A percentile compares a stretch with the other conserved stretches of the same genome.
phyloP scores from a whole-genome alignment of 192 early-diverging fungal species.

The Backusella circina region DNA sequence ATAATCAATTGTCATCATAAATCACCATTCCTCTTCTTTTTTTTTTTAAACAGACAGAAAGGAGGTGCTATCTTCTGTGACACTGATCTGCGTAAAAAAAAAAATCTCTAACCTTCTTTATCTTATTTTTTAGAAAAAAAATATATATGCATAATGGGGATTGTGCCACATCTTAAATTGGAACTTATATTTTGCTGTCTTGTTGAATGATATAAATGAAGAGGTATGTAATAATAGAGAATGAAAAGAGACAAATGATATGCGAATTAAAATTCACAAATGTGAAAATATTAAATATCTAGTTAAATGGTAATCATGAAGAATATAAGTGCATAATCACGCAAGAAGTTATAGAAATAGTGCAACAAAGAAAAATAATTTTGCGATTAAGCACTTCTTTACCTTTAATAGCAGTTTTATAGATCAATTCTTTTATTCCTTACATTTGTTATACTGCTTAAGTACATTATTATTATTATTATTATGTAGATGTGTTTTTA shows the following conservation, averaged over 20 bases:
- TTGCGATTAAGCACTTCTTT: background rate
- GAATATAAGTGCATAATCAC: background rate
- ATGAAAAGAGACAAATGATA: background rate
- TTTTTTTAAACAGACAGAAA: background rate
- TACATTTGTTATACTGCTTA: background rate
- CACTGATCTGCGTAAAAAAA: background rate
- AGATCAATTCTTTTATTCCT: background rate
- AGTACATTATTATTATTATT: background rate
- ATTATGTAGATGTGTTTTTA: background rate
- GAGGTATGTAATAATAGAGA: background rate
- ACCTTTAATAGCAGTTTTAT: background rate
- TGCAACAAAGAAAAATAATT: background rate
- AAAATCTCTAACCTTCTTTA: background rate
- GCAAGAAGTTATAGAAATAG: background rate
- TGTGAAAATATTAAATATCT: background rate
- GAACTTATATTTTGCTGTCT: background rate
- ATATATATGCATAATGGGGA: background rate
- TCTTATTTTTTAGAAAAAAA: background rate
- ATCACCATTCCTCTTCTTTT: background rate
- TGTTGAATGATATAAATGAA: background rate
- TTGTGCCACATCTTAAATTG: background rate
- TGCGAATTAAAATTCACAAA: background rate
- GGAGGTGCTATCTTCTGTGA: background rate
- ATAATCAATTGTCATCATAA: slow-evolving; percentile 60
- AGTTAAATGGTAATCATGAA: background rate